Base-by-base conservation (phyloP, 805 yeast genomes). In the Barnettozyma wickerhamii region DNA sequence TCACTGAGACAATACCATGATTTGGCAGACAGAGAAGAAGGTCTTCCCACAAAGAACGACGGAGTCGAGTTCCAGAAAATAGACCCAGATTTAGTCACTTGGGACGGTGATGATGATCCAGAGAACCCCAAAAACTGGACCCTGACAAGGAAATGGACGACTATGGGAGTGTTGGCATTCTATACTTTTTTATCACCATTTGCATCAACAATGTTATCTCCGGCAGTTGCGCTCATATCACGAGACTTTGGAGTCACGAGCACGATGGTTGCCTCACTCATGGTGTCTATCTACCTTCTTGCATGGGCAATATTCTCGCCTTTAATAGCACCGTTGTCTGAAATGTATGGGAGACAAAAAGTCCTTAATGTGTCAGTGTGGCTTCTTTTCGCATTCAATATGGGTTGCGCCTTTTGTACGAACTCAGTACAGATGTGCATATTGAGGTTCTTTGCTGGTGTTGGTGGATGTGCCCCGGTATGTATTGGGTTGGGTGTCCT, bases 401-500 rank as follows among this genome's bases (percentile, higher is more conserved):
- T 81, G 31, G 84, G 77, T 6, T 80, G 86, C 56, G 84, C 77
- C 2, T 65, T 76, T 13, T 64, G 77, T 12, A 65, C 72, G 30
- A 77, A 65, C 38, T 65, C 76, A 0, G 66, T 79, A 1, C 79
- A 78, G 41, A 63, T 81, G 65, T 63, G 77, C 51, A 70, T 78
- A 10, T 74, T 72, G 45, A 64, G 88, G 33, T 77, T 81, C 38
- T 53, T 81, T 2, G 81, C 83, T 3, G 89, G 89, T 2, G 56
- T 74, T 13, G 75, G 79, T 39, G 85, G 84, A 7, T 72, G 81
- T 36, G 79, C 84, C 0, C 82, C 87, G 1, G 61, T 81, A 26
- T 77, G 79, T 33, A 80, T 79, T 12, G 85, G 84, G 14, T 83
- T 84, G 2, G 88, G 87, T 13, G 72, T 77, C 6, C 60, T 81